A percentile compares a stretch with the other conserved stretches of the same genome.
Conservation (phyloP, 768 basidiomycete genomes). For the Boletus tylopilopsis region DNA sequence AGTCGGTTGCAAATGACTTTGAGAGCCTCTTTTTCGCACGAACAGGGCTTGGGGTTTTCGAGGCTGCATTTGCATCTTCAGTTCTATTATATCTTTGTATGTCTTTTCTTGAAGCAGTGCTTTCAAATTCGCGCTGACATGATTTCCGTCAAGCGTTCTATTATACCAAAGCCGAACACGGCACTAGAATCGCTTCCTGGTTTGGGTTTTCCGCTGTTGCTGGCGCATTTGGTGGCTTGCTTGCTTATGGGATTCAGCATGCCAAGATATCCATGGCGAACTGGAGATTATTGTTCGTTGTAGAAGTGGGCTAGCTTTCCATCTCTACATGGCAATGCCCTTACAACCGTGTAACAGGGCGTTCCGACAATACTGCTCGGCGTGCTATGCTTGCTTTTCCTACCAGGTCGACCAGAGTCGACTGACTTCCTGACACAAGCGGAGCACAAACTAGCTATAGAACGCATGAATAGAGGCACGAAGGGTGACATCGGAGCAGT, state of each 20-base stretch:
- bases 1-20: conserved; percentile 29
- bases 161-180: conserved; percentile 47
- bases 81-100: conserved; percentile 32
- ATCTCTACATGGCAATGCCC: background rate
- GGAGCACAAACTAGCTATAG: conserved; percentile 32
- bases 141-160: conserved; percentile 37
- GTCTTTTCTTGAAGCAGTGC: background rate
- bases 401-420: conserved; percentile 33
- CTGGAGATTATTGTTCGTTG: conserved; percentile 38
- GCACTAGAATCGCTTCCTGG: conserved; percentile 47
- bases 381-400: conserved; percentile 24
- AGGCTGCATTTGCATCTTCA: conserved; percentile 32
- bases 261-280: conserved; percentile 34
- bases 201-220: conserved; percentile 56
- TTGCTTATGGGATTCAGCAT: conserved; percentile 50
- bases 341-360: conserved; percentile 40
- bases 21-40: conserved; percentile 28
- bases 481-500: conserved; percentile 40
- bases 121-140: conserved; percentile 14
- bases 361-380: conserved; percentile 41
- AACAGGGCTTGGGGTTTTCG: conserved; percentile 32
- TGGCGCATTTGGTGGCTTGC: conserved; percentile 54
- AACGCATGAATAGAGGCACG: conserved; percentile 39
- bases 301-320: conserved; percentile 16
- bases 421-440: conserved; percentile 31